A percentile compares a stretch with the other conserved stretches of the same genome.
Conservation (phyloP, 1,139 yeast species). For the Yamadazyma buinensis region DNA sequence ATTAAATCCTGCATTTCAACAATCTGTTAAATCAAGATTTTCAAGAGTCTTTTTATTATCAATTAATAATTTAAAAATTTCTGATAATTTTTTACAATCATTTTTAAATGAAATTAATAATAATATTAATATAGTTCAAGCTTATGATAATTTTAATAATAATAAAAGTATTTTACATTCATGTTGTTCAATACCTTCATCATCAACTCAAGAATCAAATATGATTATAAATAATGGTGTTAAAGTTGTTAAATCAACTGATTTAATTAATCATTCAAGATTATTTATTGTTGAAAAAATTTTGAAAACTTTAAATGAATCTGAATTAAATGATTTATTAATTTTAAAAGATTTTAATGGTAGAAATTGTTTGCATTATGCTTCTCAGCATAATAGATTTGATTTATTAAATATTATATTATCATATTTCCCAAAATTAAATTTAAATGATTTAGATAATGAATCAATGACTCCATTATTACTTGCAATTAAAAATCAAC, state of each 20-base stretch:
- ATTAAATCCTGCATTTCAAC: constrained; percentile 6
- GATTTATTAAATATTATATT: constrained; percentile 50
- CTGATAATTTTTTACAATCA: constrained; percentile 44
- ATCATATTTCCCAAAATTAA: constrained; percentile 32
- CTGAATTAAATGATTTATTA: constrained; percentile 22
- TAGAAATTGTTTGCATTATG: constrained; percentile 83
- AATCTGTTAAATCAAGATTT: constrained; percentile 34
- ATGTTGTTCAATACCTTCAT: constrained; percentile 41
- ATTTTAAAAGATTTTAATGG: constrained; percentile 63
- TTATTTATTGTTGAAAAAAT: constrained; percentile 35
- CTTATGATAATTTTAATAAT: constrained; percentile 39
- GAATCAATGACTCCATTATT: constrained; percentile 79
- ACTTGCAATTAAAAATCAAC: constrained; percentile 70
- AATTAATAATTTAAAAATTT: constrained; percentile 48
- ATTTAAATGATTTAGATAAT: constrained; percentile 56
- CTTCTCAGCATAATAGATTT: constrained; percentile 64
- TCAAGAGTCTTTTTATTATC: constrained; percentile 66
- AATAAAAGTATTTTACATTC: constrained; percentile 42
- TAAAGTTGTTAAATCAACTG: constrained; percentile 39
- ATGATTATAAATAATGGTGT: constrained; percentile 44
- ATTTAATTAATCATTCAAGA: constrained; percentile 40
- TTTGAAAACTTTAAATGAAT: constrained; percentile 21
- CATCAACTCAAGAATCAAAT: constrained; percentile 27
- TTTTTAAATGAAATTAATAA: constrained; percentile 43
- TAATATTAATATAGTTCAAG: constrained; percentile 38